These are phyloP conservation scores for Pugionium cornutum DNA, from an alignment of 345 rosid species.

Conservation along the genomic window DNA sequence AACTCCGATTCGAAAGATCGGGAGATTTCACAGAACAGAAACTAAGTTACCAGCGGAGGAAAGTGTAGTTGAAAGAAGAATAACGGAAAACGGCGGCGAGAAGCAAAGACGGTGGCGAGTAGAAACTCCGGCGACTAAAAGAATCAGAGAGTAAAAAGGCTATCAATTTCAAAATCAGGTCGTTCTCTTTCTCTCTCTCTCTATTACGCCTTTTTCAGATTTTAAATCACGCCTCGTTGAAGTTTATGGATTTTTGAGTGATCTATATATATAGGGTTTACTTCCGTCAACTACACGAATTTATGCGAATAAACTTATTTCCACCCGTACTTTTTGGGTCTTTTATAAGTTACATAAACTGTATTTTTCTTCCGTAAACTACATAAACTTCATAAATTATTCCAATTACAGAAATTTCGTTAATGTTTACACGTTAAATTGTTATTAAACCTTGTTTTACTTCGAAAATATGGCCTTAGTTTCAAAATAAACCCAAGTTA, in stretches of 20 bases:
- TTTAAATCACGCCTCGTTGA: slow-evolving; percentile 18
- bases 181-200: slow-evolving; percentile 11
- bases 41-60: slow-evolving; percentile 23
- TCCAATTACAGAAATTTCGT: too few relatives aligned
- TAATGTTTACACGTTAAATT: too few relatives aligned
- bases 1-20: slow-evolving; percentile 31
- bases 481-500: too few relatives aligned
- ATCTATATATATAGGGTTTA: too few relatives aligned
- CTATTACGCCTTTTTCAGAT: slow-evolving; percentile 2
- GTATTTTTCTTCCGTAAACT: too few relatives aligned
- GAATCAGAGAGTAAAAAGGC: slow-evolving; percentile 12
- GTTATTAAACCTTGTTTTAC: too few relatives aligned
- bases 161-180: slow-evolving; percentile 35
- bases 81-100: not conserved
- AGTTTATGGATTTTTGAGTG: slow-evolving; percentile 5
- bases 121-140: slow-evolving; percentile 17
- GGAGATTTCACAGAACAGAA: not conserved
- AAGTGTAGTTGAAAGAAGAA: slow-evolving; percentile 3
- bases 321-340: too few relatives aligned
- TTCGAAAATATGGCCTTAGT: too few relatives aligned
- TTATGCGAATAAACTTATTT: too few relatives aligned
- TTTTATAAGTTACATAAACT: too few relatives aligned
- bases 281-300: too few relatives aligned
- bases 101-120: slow-evolving; percentile 16
- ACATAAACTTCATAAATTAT: too few relatives aligned